A percentile compares a stretch with the other conserved stretches of the same genome.
phyloP scores from a whole-genome alignment of 305 asterid species.

The Fraxinus ornus region DNA sequence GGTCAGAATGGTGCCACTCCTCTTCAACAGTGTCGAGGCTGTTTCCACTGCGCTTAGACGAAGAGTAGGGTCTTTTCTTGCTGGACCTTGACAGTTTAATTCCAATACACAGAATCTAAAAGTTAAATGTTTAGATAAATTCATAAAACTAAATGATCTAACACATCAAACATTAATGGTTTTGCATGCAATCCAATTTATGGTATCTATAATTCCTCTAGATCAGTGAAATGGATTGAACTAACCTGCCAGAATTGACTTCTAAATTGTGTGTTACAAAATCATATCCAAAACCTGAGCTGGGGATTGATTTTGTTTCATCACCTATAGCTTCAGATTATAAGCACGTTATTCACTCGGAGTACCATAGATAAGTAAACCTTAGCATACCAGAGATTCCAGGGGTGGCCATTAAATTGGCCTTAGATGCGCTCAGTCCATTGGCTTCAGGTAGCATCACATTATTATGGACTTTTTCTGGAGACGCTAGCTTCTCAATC shows the following conservation, averaged over 20 bases:
- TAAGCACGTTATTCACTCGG: slow-evolving; percentile 17
- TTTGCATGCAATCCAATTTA: neutral
- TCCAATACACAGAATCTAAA: slow-evolving; percentile 11
- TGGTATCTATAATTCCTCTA: neutral
- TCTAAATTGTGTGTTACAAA: slow-evolving; percentile 59
- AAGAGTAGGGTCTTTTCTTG: slow-evolving; percentile 66
- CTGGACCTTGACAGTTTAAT: slow-evolving; percentile 46
- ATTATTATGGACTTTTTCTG: slow-evolving; percentile 26
- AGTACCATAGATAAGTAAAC: neutral
- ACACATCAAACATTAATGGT: neutral
- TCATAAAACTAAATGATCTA: neutral
- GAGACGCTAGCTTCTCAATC: slow-evolving; percentile 55
- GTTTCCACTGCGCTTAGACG: slow-evolving; percentile 57
- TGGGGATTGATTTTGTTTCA: slow-evolving; percentile 64
- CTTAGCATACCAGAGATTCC: slow-evolving; percentile 56
- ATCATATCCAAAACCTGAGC: slow-evolving; percentile 79
- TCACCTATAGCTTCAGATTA: slow-evolving; percentile 44
- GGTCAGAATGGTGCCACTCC: slow-evolving; percentile 65
- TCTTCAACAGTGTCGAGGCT: slow-evolving; percentile 83
- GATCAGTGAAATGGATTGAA: slow-evolving; percentile 1
- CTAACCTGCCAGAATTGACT: slow-evolving; percentile 66
- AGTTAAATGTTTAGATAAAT: neutral
- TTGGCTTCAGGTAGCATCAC: slow-evolving; percentile 46
- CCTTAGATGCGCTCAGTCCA: slow-evolving; percentile 34
- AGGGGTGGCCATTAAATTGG: slow-evolving; percentile 61